Conservation (phyloP, 164 flowering plant species). For the Vitis vinifera region ASM3070453v1 NC_081811.1:2936501-2937000, state of each 20-base stretch:
- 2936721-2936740: no score
- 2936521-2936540: slow-evolving; percentile 94
- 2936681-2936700: no score
- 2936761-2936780: no score
- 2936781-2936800: no score
- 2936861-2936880: slow-evolving; percentile 74
- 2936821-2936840: background rate
- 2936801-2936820: no score
- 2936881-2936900: slow-evolving; percentile 93
- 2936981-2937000: slow-evolving; percentile 50
- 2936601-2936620: no score
- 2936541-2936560: background rate
- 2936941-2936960: slow-evolving; percentile 75
- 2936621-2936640: no score
- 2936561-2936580: background rate
- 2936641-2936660: no score
- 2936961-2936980: slow-evolving; percentile 66
- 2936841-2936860: background rate
- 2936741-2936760: no score
- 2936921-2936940: slow-evolving; percentile 67
- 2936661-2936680: no score
- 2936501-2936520: slow-evolving; percentile 86
- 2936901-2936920: slow-evolving; percentile 84
- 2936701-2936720: no score
- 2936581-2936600: background rate